Percentiles rank a stretch among this genome's conserved stretches.
phyloP scores from a whole-genome alignment of 2,329 filamentous ascomycete species.

The Epichloe sibirici region DNA sequence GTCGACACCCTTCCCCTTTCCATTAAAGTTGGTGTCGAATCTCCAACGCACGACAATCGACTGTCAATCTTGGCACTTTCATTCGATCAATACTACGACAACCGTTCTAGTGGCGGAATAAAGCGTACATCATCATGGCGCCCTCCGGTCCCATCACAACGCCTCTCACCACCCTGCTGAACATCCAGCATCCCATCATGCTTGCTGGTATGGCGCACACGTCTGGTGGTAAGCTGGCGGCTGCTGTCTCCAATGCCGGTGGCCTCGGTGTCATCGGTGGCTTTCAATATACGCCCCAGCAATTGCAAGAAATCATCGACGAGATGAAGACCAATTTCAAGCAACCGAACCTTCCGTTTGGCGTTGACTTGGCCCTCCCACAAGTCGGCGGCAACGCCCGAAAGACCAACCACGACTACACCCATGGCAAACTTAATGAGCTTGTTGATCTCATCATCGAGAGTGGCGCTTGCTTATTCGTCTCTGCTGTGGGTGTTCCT shows the following conservation, averaged over 20 bases:
- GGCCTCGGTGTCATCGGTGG: slow-evolving; percentile 68
- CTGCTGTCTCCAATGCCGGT: slow-evolving; percentile 79
- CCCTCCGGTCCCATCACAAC: slow-evolving; percentile 51
- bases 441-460: slow-evolving; percentile 77
- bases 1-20: too few species aligned
- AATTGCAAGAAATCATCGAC: slow-evolving; percentile 68
- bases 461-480: slow-evolving; percentile 75
- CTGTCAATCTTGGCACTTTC: too few species aligned
- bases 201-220: slow-evolving; percentile 90
- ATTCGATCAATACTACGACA: too few species aligned
- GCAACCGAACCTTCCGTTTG: slow-evolving; percentile 64
- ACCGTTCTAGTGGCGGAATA: neutral
- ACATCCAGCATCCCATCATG: slow-evolving; percentile 78
- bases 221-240: slow-evolving; percentile 65
- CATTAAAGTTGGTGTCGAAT: too few species aligned
- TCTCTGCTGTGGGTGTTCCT: slow-evolving; percentile 79
- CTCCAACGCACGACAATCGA: too few species aligned
- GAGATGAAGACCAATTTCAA: slow-evolving; percentile 69
- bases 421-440: slow-evolving; percentile 74
- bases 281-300: slow-evolving; percentile 58
- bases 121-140: slow-evolving; percentile 21
- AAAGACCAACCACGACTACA: slow-evolving; percentile 94
- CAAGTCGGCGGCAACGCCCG: slow-evolving; percentile 76
- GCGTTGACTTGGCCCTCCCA: slow-evolving; percentile 81
- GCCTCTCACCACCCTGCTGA: slow-evolving; percentile 64